Evolutionary conservation across 257 asterid genomes (phyloP).

Genomic region (Lantana camara): DNA sequence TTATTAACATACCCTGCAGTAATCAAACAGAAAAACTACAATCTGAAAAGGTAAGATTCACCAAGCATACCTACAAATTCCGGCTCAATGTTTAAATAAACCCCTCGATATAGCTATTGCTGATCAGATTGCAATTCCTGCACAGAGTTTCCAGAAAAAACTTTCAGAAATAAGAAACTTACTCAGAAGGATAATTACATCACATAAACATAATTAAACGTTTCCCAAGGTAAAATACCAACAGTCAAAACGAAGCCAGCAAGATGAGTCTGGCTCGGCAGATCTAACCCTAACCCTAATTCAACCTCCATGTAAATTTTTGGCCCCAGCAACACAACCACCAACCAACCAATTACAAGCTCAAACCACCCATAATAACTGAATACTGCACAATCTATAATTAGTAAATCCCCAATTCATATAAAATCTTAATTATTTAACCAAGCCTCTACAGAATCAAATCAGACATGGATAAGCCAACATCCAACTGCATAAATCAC

Average conservation of each 20-base stretch:
- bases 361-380: conserved; percentile 1
- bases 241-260: conserved; percentile 24
- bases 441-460: conserved; percentile 1
- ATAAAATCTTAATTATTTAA: background rate
- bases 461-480: conserved; percentile 15
- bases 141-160: conserved; percentile 27
- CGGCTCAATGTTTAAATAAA: conserved; percentile 38
- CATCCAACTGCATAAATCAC: conserved; percentile 21
- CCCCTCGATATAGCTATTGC: conserved; percentile 3
- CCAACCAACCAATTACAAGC: conserved; percentile 7
- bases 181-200: background rate
- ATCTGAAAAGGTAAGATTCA: background rate
- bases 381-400: background rate
- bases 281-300: conserved; percentile 48
- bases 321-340: conserved; percentile 5
- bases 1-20: too few relatives aligned
- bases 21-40: conserved; percentile 14
- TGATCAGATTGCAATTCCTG: conserved; percentile 31
- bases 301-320: conserved; percentile 7
- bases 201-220: background rate
- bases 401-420: conserved; percentile 10
- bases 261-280: conserved; percentile 23
- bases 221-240: conserved; percentile 9
- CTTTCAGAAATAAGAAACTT: conserved; percentile 21
- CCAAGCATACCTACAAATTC: conserved; percentile 40